Evolutionary conservation across 148 eudicot species (phyloP).

Genomic region (Heliamphora exappendiculata): DNA sequence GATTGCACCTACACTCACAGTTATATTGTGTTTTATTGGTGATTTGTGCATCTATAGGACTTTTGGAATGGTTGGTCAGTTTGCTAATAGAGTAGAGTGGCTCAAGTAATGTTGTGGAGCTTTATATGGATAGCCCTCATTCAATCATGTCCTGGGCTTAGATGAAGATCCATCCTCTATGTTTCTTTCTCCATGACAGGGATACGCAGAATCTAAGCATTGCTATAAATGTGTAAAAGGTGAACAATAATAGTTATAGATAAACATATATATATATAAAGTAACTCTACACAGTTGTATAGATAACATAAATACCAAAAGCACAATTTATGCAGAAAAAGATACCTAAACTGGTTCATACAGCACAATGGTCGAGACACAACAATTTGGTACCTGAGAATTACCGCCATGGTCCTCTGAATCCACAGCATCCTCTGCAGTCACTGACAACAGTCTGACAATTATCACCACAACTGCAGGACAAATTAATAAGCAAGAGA

Average conservation of each 20-base stretch:
- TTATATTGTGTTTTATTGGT: not conserved
- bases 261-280: not conserved
- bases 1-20: too few species aligned
- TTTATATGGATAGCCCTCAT: not conserved
- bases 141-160: not conserved
- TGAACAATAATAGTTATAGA: not conserved
- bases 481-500: not conserved
- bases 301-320: not conserved
- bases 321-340: not conserved
- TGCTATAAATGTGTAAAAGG: not conserved
- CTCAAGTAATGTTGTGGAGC: not conserved
- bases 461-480: slow-evolving; percentile 9
- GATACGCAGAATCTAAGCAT: not conserved
- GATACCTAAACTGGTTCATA: not conserved
- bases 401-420: slow-evolving; percentile 52
- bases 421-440: slow-evolving; percentile 50
- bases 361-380: not conserved
- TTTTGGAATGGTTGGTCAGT: not conserved
- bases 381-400: slow-evolving; percentile 53
- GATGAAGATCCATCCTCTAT: not conserved
- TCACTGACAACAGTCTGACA: slow-evolving; percentile 12
- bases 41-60: not conserved
- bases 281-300: not conserved
- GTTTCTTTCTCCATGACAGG: not conserved
- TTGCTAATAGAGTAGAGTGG: not conserved